Percentiles rank a stretch among this genome's conserved stretches.
These are phyloP conservation scores for Gymnopilus dilepis DNA, from an alignment of 768 basidiomycete genomes.

Conservation along the genomic window DNA sequence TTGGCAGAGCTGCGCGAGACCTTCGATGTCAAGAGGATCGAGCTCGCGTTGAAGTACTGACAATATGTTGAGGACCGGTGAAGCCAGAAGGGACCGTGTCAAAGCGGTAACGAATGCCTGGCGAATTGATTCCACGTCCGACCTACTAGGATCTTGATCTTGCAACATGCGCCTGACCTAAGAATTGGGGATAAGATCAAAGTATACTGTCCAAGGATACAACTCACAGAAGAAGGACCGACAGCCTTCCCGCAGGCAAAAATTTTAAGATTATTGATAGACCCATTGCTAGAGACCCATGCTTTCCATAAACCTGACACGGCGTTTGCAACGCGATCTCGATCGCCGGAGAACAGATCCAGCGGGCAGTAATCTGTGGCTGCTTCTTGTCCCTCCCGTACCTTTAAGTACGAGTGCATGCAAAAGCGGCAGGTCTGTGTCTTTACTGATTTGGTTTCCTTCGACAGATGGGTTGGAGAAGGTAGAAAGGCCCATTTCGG, in stretches of 20 bases:
- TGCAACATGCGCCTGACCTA: constrained; percentile 37
- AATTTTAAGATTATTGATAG: constrained; percentile 81
- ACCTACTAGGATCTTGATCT: constrained; percentile 12
- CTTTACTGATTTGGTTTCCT: constrained; percentile 63
- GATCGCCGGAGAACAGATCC: constrained; percentile 83
- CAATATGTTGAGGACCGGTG: constrained; percentile 59
- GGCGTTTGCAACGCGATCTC: constrained; percentile 64
- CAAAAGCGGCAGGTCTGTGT: constrained; percentile 84
- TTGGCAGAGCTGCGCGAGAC: constrained; percentile 58
- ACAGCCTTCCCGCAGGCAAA: constrained; percentile 72
- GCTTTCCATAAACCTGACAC: constrained; percentile 71
- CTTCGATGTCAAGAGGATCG: constrained; percentile 87
- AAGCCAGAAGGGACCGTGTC: constrained; percentile 50
- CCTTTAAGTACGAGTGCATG: constrained; percentile 76
- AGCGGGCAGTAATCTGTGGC: constrained; percentile 79
- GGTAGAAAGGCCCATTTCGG: constrained; percentile 99
- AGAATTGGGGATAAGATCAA: constrained; percentile 10
- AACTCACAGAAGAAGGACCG: constrained; percentile 58
- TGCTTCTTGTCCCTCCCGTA: constrained; percentile 40
- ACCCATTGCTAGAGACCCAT: constrained; percentile 71
- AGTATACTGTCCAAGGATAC: neutral
- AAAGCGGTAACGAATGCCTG: constrained; percentile 58
- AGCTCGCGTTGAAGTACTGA: constrained; percentile 73
- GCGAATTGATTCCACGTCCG: constrained; percentile 39
- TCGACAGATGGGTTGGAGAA: constrained; percentile 60